Percentiles rank a stretch among this genome's conserved stretches.
These are phyloP conservation scores for Colletotrichum musicola DNA, from an alignment of 2,329 filamentous ascomycete genomes.

Conservation along the genomic window DNA sequence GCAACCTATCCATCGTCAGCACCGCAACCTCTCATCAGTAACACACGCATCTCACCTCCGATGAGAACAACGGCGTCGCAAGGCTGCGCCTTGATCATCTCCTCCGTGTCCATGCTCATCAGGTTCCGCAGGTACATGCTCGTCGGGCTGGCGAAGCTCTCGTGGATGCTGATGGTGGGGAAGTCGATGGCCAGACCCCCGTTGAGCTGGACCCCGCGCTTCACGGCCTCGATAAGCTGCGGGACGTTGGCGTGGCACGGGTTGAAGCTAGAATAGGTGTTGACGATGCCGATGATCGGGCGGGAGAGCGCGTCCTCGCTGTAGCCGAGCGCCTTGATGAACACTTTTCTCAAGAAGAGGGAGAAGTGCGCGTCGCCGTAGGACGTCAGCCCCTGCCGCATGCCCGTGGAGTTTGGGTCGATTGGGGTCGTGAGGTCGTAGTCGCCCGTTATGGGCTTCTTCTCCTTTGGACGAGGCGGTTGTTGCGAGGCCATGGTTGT, in stretches of 20 bases:
- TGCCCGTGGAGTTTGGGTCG: conserved; percentile 59
- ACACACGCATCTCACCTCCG: conserved; percentile 62
- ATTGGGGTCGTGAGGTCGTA: conserved; percentile 72
- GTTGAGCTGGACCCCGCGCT: conserved; percentile 74
- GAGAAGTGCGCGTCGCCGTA: conserved; percentile 83
- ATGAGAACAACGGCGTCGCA: conserved; percentile 77
- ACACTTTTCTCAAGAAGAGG: conserved; percentile 80
- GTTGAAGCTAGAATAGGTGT: conserved; percentile 80
- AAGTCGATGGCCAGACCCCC: conserved; percentile 80
- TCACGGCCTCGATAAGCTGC: conserved; percentile 78
- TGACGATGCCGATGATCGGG: conserved; percentile 81
- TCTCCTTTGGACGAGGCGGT: neutral
- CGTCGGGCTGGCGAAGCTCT: conserved; percentile 77
- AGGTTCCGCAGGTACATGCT: conserved; percentile 82
- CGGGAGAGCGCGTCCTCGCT: conserved; percentile 77
- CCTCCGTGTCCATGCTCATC: conserved; percentile 85
- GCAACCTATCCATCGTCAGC: conserved; percentile 62
- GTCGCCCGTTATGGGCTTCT: conserved; percentile 58
- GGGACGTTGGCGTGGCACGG: conserved; percentile 80
- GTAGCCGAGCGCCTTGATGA: conserved; percentile 82
- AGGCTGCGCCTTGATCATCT: conserved; percentile 81
- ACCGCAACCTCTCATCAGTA: no score
- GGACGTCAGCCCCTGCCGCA: conserved; percentile 74
- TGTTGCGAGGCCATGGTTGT: neutral
- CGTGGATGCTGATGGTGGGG: conserved; percentile 79